A percentile compares a stretch with the other conserved stretches of the same genome.
Conservation (phyloP, 176 grass and related monocot genomes). For the Aechmea fasciata region DNA sequence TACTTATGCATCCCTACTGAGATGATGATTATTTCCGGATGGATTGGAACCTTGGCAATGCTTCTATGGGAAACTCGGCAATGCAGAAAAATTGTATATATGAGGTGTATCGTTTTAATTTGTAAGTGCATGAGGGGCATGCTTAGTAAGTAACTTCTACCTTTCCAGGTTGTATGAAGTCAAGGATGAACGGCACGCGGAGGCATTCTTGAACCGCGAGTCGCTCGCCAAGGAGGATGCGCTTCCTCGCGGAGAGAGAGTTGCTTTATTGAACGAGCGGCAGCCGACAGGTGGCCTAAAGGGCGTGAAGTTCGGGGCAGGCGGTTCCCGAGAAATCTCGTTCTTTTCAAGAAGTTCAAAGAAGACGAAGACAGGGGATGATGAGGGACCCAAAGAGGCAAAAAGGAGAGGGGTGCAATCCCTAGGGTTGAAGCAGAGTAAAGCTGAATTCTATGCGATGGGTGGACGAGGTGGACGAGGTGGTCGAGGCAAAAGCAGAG, state of each 20-base stretch:
- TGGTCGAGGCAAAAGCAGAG: not conserved
- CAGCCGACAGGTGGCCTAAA: conserved; percentile 16
- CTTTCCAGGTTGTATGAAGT: conserved; percentile 77
- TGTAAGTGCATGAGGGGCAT: conserved; percentile 2
- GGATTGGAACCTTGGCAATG: not conserved
- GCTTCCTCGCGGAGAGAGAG: conserved; percentile 50
- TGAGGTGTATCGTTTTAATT: not conserved
- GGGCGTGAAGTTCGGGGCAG: conserved; percentile 61
- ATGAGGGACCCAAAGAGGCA: conserved; percentile 32
- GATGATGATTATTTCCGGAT: not conserved
- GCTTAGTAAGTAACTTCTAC: conserved; percentile 5
- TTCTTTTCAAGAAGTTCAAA: conserved; percentile 44
- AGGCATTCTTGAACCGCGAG: conserved; percentile 55
- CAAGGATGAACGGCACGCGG: conserved; percentile 75
- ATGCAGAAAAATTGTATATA: not conserved
- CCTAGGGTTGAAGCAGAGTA: conserved; percentile 56
- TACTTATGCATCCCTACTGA: not conserved
- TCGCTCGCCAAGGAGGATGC: conserved; percentile 64
- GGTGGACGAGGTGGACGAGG: conserved; percentile 31
- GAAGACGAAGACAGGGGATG: conserved; percentile 14
- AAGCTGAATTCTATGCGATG: conserved; percentile 68
- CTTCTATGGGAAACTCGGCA: no score
- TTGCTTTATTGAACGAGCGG: conserved; percentile 35
- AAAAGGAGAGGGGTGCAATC: conserved; percentile 52
- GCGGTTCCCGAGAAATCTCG: conserved; percentile 63